Base-by-base conservation (phyloP, 768 basidiomycete species). In the Trametes maxima region DNA sequence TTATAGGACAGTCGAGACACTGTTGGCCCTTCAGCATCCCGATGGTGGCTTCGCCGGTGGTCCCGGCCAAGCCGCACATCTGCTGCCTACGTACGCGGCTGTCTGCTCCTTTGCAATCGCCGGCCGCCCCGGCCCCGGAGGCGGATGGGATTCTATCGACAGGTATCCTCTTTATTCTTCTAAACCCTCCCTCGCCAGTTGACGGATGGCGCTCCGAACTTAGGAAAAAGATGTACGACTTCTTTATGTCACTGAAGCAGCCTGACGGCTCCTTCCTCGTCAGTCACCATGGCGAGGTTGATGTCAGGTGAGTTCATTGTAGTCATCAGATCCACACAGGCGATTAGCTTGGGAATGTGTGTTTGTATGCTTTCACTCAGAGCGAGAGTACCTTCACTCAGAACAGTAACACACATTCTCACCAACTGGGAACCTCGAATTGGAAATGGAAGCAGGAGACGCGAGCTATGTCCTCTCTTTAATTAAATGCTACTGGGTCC, bases 231-330 rank as follows among this genome's bases (percentile, higher is more conserved):
- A 80, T 95, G 69, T 96, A 98, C 72, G 74, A 84, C 3, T 97
- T 94, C 75, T 95, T 97, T 76, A 85, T 96, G 85, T 87, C 90
- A 0, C 74, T 98, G 63, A 99, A 99, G 72, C 89, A 94, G 68
- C 81, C 86, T 1, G 95, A 98, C 70, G 97, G 97, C 0, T 94
- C 94, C 0, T 98, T 98, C 74, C 80, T 90, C 19, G 97, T 98
- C 11, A 85, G 92, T 16, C 80, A 86, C 46, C 84, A 93, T 55
- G 92, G 87, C 14, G 97, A 99, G 73, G 89, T 98, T 14, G 97
- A 99, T 70, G 94, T 97, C 52, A 86, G 95, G 92, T 94, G 65
- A 57, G 81, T 75, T 12, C 1, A 7, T 33, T 33, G 16, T 47
- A 22, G 8, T 14, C 44, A 19, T 45, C 10, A 6, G 10, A 45